Base-by-base conservation (phyloP, 495 filamentous ascomycete genomes). In the Echria macrotheca region DNA sequence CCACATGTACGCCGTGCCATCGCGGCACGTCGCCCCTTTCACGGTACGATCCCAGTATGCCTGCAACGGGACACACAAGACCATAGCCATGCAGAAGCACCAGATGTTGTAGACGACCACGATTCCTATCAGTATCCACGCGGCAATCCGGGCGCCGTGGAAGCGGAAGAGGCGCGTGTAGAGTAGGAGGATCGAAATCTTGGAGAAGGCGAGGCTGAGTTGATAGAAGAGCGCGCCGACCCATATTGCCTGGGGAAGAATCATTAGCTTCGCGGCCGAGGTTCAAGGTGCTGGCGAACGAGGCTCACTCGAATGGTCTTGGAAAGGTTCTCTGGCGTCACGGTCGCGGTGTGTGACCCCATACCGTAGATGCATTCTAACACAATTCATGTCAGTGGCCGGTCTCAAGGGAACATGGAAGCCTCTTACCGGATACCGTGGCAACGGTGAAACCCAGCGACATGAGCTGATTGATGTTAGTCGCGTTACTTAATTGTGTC, bases 161-260 rank as follows among this genome's bases (percentile, higher is more conserved):
- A 19, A 40, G 5, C n/a, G 5, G 19, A 40, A 40, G 7, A 40
- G 19, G 37, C 37, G 37, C 15, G 23, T 18, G 37, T 40, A 40
- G 2, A 61, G 49, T 3, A 59, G 38, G 6, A 54, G 36, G 39
- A 64, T 55, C 28, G 37, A 40, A 6, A 40, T n/a, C 19, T 40
- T 40, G 37, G 37, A 19, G 15, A 40, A 9, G 4, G 11, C 9
- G 14, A 40, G 19, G 37, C 37, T 40, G 37, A 40, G 37, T 6
- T 40, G 9, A n/a, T 40, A 40, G 37, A 40, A 40, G 19, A 40
- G 37, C 4, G 37, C 23, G 4, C 17, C 17, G 15, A 40, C 37
- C 9, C 17, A 40, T 19, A 8, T 23, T 14, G 37, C 23, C 37
- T 40, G 19, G 37, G n/a, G 23, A 22, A 4, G 7, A 31, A 8